Percentiles rank a stretch among this genome's conserved stretches.
Evolutionary conservation across 2,329 filamentous ascomycete genomes (phyloP).

Genomic region (Colletotrichum euphorbiae): DNA sequence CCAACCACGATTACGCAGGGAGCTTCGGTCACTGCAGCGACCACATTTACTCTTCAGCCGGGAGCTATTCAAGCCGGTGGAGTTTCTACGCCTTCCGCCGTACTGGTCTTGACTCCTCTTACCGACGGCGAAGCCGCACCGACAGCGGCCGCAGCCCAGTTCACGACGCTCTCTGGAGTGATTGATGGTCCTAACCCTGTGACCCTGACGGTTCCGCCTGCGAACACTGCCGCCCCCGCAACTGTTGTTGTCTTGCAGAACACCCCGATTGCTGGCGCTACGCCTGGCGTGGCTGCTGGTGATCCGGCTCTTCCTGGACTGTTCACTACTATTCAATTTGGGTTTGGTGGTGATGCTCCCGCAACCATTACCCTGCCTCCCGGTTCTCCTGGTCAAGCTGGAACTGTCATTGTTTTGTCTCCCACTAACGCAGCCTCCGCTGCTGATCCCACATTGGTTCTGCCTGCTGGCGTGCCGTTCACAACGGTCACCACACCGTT

Average conservation of each 20-base stretch:
- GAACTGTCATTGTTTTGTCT: slow-evolving; percentile 29
- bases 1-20: slow-evolving; percentile 18
- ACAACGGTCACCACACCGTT: slow-evolving; percentile 15
- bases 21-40: background rate
- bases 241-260: slow-evolving; percentile 20
- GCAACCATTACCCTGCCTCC: slow-evolving; percentile 34
- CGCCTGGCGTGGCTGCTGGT: background rate
- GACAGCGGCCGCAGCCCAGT: background rate
- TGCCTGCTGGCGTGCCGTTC: slow-evolving; percentile 28
- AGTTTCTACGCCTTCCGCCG: background rate
- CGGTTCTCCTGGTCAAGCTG: background rate
- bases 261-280: background rate
- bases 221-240: background rate
- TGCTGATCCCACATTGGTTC: background rate
- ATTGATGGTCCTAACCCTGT: background rate
- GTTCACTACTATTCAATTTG: slow-evolving; percentile 31
- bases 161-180: slow-evolving; percentile 23
- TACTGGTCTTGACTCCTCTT: slow-evolving; percentile 24
- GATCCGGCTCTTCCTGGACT: background rate
- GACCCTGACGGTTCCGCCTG: slow-evolving; percentile 27
- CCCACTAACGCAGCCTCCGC: slow-evolving; percentile 29
- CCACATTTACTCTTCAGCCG: slow-evolving; percentile 20
- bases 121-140: background rate
- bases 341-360: slow-evolving; percentile 22
- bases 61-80: background rate